A percentile compares a stretch with the other conserved stretches of the same genome.
Evolutionary conservation across 225 moss, liverwort and hornwort species (phyloP).

Genomic region (Thuidium tamariscinum): DNA sequence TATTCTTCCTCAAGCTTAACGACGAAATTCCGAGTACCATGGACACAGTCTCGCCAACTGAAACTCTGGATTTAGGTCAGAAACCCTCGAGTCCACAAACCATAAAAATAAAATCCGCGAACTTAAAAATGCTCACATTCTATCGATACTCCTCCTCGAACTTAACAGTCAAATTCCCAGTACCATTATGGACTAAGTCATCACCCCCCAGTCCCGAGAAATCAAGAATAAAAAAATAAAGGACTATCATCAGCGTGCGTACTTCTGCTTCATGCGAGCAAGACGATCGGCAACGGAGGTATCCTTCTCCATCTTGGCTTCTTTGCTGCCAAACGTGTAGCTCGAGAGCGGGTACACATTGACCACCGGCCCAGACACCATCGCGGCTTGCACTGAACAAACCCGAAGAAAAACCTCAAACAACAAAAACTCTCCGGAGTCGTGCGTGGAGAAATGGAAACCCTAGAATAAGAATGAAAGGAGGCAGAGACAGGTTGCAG

Average conservation of each 20-base stretch:
- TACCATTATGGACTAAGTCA: not conserved
- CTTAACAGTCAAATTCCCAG: not conserved
- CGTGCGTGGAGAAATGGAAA: not conserved
- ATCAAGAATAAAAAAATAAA: not conserved
- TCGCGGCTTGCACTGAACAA: not conserved
- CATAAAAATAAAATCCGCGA: not conserved
- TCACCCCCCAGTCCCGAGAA: not conserved
- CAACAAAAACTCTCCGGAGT: not conserved
- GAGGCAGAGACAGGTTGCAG: not conserved
- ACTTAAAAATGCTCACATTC: not conserved
- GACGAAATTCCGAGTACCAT: not conserved
- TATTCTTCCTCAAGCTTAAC: not conserved
- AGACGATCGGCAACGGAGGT: conserved; percentile 96
- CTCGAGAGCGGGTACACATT: conserved; percentile 94
- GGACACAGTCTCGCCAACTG: not conserved
- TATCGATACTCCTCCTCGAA: not conserved
- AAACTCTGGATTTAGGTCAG: not conserved
- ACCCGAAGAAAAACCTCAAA: not conserved
- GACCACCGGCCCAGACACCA: conserved; percentile 94
- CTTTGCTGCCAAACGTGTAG: conserved; percentile 98
- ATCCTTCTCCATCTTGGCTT: conserved; percentile 99
- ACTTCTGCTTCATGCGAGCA: conserved; percentile 99
- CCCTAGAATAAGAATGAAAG: not conserved
- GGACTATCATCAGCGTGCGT: not conserved
- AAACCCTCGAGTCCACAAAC: not conserved